Evolutionary conservation across 352 stramenopile genomes (phyloP).

Genomic region (Phytopythium chamaehyphon): DNA sequence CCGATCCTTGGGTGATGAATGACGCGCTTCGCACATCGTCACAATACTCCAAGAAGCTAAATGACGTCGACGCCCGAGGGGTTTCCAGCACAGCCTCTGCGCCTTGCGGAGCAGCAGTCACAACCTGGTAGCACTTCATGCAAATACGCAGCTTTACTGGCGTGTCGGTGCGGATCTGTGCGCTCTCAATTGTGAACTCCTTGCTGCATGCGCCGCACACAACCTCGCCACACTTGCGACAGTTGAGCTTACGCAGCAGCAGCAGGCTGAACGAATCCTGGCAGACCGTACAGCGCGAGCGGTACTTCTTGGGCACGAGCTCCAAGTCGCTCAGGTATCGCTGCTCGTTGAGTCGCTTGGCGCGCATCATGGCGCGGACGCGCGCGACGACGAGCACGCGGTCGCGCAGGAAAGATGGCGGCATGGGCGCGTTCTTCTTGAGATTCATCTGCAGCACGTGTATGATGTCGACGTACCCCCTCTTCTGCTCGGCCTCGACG

Average conservation of each 20-base stretch:
- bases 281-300: conserved; percentile 66
- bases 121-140: conserved; percentile 79
- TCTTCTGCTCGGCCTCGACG: conserved; percentile 70
- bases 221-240: conserved; percentile 84
- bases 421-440: conserved; percentile 61
- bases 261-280: conserved; percentile 83
- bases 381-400: conserved; percentile 45
- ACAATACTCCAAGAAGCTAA: conserved; percentile 65
- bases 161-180: conserved; percentile 21
- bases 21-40: conserved; percentile 63
- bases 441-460: conserved; percentile 81
- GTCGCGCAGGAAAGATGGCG: conserved; percentile 33
- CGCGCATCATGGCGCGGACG: conserved; percentile 60
- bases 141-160: conserved; percentile 81
- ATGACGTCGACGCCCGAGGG: conserved; percentile 44
- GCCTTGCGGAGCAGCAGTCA: conserved; percentile 62
- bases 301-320: conserved; percentile 80
- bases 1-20: conserved; percentile 41
- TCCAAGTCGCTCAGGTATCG: conserved; percentile 77
- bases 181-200: conserved; percentile 64
- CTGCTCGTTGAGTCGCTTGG: conserved; percentile 76
- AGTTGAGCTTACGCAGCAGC: conserved; percentile 80
- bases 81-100: conserved; percentile 43
- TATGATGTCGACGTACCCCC: conserved; percentile 76
- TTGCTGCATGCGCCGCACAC: conserved; percentile 85